Evolutionary conservation across 306 rosid genomes (phyloP), one percentile per base, ranked within the genome.

Genomic region (Carpinus viminea): DNA sequence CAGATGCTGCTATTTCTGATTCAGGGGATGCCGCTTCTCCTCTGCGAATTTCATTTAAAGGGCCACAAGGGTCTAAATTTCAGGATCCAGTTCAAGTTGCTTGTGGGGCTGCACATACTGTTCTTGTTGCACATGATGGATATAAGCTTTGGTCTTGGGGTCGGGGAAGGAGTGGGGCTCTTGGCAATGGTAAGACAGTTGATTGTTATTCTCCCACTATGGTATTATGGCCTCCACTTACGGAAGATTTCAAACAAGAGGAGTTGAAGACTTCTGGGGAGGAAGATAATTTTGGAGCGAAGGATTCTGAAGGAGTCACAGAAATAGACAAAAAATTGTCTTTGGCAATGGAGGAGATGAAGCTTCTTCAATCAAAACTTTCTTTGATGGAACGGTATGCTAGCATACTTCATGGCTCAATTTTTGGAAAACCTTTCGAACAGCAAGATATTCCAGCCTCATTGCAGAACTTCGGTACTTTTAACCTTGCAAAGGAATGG

Each of bases 81-180:
- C 78, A 78, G 11, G 86, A 77, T 68, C 93, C 98, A 0, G 82
- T 89, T 75, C 91, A 91, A 80, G 84, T 94, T 47, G 89, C 82
- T 12, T 94, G 97, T 73, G 98, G 98, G 53, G 97, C 98, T 26
- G 98, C 98, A 46, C 98, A 94, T 74, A 91, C 98, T 4, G 86
- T 92, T 78, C 57, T 92, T 48, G 87, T 91, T 78, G 97, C 87
- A 4, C 79, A 78, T 79, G 84, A 84, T 55, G 97, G 98, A 74
- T 71, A 84, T 72, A 88, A 84, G 85, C 72, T 92, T 31, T 92
- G 98, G 98, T 87, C 97, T 68, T 94, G 98, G 97, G 97, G 97
- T 46, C 86, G 95, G 74, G 98, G 98, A 77, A 91, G 90, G 78
- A 88, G 91, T 20, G 97, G 97, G 31, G 93, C 87, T 86, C 95